phyloP scores from a whole-genome alignment of 2,329 filamentous ascomycete genomes.

The Cladosporium austrohemisphaericum region DNA sequence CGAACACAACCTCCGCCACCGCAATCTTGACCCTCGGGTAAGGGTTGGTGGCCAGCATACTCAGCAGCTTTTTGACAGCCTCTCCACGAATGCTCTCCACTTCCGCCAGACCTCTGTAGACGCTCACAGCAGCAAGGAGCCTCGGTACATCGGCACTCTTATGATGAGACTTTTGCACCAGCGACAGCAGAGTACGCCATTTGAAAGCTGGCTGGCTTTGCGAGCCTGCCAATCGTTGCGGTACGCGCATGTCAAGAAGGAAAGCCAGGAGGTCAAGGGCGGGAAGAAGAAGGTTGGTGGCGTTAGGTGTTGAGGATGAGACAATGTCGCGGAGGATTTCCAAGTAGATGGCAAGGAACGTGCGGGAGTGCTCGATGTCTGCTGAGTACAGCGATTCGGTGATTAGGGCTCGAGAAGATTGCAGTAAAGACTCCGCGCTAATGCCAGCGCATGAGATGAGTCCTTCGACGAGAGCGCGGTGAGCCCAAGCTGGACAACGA shows the following conservation, averaged over 20 bases:
- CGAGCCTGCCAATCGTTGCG: constrained; percentile 34
- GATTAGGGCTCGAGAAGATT: constrained; percentile 64
- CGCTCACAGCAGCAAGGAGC: constrained; percentile 72
- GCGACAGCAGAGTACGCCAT: constrained; percentile 62
- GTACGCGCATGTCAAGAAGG: constrained; percentile 50
- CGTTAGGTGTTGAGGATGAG: background rate
- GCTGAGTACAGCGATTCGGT: constrained; percentile 39
- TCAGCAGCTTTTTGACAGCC: constrained; percentile 65
- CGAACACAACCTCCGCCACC: constrained; percentile 41
- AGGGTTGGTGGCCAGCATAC: constrained; percentile 69
- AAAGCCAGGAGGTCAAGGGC: constrained; percentile 74
- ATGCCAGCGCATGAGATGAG: constrained; percentile 70
- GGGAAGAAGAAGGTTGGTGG: constrained; percentile 41
- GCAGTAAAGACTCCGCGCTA: constrained; percentile 71
- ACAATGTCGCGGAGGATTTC: constrained; percentile 22
- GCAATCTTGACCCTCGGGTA: constrained; percentile 66
- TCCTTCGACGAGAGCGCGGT: constrained; percentile 57
- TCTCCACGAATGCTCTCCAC: constrained; percentile 50
- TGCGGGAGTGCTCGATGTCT: constrained; percentile 6
- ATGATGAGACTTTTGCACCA: constrained; percentile 74
- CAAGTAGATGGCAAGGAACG: constrained; percentile 23
- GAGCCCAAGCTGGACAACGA: constrained; percentile 29
- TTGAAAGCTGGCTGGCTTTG: constrained; percentile 49
- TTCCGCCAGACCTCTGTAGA: constrained; percentile 69
- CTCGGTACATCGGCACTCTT: constrained; percentile 80